A percentile compares a stretch with the other conserved stretches of the same genome.
Conservation (phyloP, 148 eudicot genomes). For the Rhododendron vialii region DNA sequence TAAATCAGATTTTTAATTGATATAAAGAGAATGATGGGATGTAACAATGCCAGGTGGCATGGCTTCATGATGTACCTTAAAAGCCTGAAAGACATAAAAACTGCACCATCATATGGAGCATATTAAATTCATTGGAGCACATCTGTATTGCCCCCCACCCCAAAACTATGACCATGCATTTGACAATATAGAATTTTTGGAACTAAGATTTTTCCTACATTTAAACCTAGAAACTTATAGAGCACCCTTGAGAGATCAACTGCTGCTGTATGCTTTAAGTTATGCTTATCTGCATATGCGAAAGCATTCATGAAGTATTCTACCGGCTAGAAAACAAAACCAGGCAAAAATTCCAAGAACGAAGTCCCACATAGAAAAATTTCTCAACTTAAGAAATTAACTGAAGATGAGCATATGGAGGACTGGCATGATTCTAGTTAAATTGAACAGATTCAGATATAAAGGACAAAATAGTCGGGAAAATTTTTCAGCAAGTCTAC, state of each 20-base stretch:
- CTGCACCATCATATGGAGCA: neutral
- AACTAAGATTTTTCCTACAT: neutral
- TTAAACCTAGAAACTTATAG: neutral
- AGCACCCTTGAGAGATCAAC: neutral
- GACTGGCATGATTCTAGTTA: neutral
- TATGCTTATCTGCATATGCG: neutral
- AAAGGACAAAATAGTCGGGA: neutral
- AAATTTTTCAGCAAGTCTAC: neutral
- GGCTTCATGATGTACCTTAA: neutral
- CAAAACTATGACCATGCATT: neutral
- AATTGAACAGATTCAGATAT: neutral
- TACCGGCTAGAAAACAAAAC: neutral
- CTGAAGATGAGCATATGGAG: neutral
- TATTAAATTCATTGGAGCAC: neutral
- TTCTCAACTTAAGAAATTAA: neutral
- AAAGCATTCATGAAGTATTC: neutral
- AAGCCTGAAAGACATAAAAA: neutral
- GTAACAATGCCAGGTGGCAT: neutral
- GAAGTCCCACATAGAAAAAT: neutral
- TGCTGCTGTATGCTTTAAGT: neutral
- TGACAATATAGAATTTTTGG: neutral
- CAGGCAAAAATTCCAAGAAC: constrained; percentile 3
- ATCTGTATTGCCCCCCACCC: neutral
- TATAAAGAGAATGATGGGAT: neutral
- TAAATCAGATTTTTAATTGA: neutral